phyloP scores from a whole-genome alignment of 2,329 filamentous ascomycete genomes.

The Verticillium nubilum region DNA sequence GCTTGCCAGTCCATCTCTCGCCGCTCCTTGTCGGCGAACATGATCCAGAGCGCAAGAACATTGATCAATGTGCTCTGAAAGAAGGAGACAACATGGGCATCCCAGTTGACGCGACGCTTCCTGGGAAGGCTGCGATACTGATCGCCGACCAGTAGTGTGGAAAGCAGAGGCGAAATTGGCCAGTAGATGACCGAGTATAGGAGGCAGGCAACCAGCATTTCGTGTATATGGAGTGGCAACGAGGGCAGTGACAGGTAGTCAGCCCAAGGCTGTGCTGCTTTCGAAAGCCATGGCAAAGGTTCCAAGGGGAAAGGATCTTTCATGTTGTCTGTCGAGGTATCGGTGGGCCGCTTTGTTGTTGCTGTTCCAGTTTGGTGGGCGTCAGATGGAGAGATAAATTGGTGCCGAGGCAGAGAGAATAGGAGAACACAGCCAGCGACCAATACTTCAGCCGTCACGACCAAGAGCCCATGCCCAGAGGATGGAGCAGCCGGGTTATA shows the following conservation, averaged over 20 bases:
- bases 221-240: slow-evolving; percentile 72
- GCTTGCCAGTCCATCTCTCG: slow-evolving; percentile 59
- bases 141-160: slow-evolving; percentile 53
- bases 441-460: neutral
- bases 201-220: slow-evolving; percentile 60
- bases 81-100: slow-evolving; percentile 81
- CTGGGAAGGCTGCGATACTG: slow-evolving; percentile 60
- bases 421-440: neutral
- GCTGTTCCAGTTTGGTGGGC: neutral
- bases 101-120: slow-evolving; percentile 70
- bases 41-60: slow-evolving; percentile 66
- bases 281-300: slow-evolving; percentile 50
- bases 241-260: slow-evolving; percentile 56
- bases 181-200: slow-evolving; percentile 66
- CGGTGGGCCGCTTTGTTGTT: neutral
- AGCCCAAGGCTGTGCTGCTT: slow-evolving; percentile 58
- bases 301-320: slow-evolving; percentile 66
- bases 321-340: slow-evolving; percentile 42
- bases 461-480: neutral
- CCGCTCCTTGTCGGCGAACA: slow-evolving; percentile 63
- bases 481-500: neutral
- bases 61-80: slow-evolving; percentile 72
- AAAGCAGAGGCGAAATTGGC: slow-evolving; percentile 63
- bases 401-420: neutral
- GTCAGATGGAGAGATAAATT: neutral